phyloP scores from a whole-genome alignment of 768 basidiomycete species.

The Cubamyces lactineus region DNA sequence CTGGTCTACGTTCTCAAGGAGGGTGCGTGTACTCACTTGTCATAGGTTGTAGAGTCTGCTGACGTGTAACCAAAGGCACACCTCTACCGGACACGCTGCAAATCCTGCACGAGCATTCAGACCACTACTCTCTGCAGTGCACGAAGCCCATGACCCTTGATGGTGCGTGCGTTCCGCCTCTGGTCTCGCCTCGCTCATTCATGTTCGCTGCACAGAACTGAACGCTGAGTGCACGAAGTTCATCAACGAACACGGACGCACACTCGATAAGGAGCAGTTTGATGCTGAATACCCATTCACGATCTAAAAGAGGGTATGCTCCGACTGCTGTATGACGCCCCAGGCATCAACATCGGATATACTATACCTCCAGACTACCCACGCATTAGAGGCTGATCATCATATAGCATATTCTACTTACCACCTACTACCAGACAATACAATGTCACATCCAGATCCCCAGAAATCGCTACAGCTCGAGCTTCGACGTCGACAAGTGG shows the following conservation, averaged over 20 bases:
- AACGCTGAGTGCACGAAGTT: slow-evolving; percentile 5
- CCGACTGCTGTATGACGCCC: no score
- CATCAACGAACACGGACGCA: slow-evolving; percentile 8
- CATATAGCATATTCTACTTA: no score
- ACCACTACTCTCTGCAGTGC: slow-evolving; percentile 11
- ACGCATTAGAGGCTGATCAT: no score
- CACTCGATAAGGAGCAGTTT: slow-evolving; percentile 12
- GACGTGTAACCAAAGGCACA: not conserved
- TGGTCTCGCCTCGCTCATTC: not conserved
- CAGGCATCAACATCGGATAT: no score
- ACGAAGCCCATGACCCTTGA: slow-evolving; percentile 6
- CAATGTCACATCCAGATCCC: no score
- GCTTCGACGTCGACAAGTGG: no score
- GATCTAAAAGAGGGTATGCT: not conserved
- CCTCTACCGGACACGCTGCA: slow-evolving; percentile 1
- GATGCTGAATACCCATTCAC: slow-evolving; percentile 7
- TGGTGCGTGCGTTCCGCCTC: not conserved
- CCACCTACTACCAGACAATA: no score
- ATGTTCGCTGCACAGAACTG: not conserved
- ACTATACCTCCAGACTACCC: no score
- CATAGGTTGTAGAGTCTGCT: not conserved
- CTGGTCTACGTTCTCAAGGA: slow-evolving; percentile 9
- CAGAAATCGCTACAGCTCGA: no score
- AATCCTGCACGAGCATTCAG: slow-evolving; percentile 7
- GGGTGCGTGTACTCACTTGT: not conserved